Percentiles rank a stretch among this genome's conserved stretches.
These are phyloP conservation scores for Cercospora sp. DNA, from an alignment of 2,329 filamentous ascomycete genomes.

Conservation along the genomic window DNA sequence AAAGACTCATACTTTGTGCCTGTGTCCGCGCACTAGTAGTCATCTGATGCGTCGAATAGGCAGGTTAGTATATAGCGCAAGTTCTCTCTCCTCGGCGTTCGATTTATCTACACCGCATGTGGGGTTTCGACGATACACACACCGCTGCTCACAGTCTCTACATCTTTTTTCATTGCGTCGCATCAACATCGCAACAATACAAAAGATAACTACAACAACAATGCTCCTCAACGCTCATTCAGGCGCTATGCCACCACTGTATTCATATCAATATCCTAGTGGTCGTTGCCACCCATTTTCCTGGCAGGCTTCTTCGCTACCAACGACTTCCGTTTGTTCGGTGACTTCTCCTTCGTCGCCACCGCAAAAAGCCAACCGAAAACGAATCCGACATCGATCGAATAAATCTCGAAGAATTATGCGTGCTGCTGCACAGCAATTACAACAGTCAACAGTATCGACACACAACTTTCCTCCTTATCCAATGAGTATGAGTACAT, in stretches of 20 bases:
- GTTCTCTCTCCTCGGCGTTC: not conserved
- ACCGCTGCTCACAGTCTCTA: not conserved
- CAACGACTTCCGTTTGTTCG: not conserved
- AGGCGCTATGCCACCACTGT: not conserved
- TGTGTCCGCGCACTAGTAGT: conserved; percentile 2
- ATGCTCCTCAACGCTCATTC: not conserved
- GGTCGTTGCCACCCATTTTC: not conserved
- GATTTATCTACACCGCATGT: not conserved
- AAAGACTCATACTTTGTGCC: conserved; percentile 7
- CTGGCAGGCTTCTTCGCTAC: not conserved
- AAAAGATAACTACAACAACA: not conserved
- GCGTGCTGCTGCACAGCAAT: not conserved
- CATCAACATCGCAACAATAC: not conserved
- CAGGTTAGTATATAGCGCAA: conserved; percentile 1
- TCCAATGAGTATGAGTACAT: not conserved
- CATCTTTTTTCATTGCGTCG: not conserved
- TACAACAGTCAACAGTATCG: not conserved
- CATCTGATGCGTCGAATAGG: conserved; percentile 10
- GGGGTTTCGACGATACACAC: not conserved
- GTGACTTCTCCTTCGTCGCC: not conserved
- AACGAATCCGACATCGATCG: conserved; percentile 8
- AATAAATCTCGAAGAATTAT: not conserved
- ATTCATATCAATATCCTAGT: not conserved
- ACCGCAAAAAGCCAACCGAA: conserved; percentile 6
- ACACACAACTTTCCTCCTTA: not conserved